These are phyloP conservation scores for Talaromyces verruculosus DNA, from an alignment of 2,329 filamentous ascomycete species.

Conservation along the genomic window DNA sequence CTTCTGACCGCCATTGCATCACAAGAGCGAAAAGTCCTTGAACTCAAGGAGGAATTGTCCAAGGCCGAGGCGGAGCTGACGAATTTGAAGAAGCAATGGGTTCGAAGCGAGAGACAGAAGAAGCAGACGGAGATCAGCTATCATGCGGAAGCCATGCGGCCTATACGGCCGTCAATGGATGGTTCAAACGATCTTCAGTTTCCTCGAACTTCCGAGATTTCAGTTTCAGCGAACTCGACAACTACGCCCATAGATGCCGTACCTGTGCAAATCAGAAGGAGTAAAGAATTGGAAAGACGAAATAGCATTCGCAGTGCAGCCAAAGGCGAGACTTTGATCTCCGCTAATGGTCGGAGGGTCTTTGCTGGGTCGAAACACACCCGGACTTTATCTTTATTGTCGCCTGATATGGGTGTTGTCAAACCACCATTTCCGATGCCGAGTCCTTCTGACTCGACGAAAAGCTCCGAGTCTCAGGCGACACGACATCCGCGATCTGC, in stretches of 20 bases:
- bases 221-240: background rate
- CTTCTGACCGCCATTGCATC: constrained; percentile 88
- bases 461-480: constrained; percentile 29
- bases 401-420: constrained; percentile 49
- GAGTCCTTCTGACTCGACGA: constrained; percentile 23
- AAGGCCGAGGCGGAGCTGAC: constrained; percentile 76
- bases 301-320: constrained; percentile 62
- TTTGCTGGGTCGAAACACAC: constrained; percentile 65
- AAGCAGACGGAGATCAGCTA: constrained; percentile 68
- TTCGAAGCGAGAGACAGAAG: constrained; percentile 70
- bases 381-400: constrained; percentile 76
- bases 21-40: constrained; percentile 86
- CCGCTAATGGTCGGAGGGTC: constrained; percentile 56
- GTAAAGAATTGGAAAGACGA: constrained; percentile 68
- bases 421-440: constrained; percentile 23
- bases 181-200: background rate
- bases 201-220: background rate
- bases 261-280: constrained; percentile 37
- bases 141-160: constrained; percentile 59
- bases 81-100: constrained; percentile 80
- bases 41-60: constrained; percentile 84
- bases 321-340: constrained; percentile 33
- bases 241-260: constrained; percentile 2
- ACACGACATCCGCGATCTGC: constrained; percentile 41
- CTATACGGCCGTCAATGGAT: constrained; percentile 40